These are phyloP conservation scores for Setomelanomma holmii DNA, from an alignment of 2,329 filamentous ascomycete genomes.

Conservation along the genomic window DNA sequence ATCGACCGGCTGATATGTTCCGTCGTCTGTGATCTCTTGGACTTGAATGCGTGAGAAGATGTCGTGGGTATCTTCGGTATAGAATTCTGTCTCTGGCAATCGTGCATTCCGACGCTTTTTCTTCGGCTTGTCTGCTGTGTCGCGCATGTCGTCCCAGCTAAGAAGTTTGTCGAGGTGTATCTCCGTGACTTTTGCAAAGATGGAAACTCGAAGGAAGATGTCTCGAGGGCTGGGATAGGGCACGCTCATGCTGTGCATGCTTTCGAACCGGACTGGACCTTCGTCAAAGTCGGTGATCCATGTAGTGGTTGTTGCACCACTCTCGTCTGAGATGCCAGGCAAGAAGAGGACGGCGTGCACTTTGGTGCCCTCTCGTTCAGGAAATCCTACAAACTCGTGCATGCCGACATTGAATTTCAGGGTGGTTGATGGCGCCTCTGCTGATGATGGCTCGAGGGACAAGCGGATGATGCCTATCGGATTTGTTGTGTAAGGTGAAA, in stretches of 20 bases:
- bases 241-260: slow-evolving; percentile 97
- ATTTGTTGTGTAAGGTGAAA: slow-evolving; percentile 90
- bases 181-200: slow-evolving; percentile 87
- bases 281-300: slow-evolving; percentile 96
- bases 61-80: slow-evolving; percentile 91
- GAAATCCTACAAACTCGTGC: slow-evolving; percentile 93
- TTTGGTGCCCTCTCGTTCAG: slow-evolving; percentile 92
- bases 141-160: slow-evolving; percentile 98
- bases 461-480: slow-evolving; percentile 90
- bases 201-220: slow-evolving; percentile 80
- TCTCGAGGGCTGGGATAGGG: slow-evolving; percentile 78
- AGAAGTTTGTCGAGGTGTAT: slow-evolving; percentile 97
- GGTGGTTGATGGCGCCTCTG: slow-evolving; percentile 87
- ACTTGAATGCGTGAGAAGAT: slow-evolving; percentile 88
- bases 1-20: slow-evolving; percentile 90
- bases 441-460: slow-evolving; percentile 90
- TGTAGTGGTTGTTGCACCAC: slow-evolving; percentile 91
- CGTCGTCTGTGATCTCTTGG: slow-evolving; percentile 88
- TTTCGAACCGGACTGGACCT: slow-evolving; percentile 90
- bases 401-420: slow-evolving; percentile 99
- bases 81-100: slow-evolving; percentile 91
- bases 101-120: slow-evolving; percentile 69
- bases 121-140: slow-evolving; percentile 65
- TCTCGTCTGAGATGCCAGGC: slow-evolving; percentile 81
- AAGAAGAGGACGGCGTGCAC: slow-evolving; percentile 98